Conservation (phyloP, 495 filamentous ascomycete genomes). For the Penicillium parvum region DNA sequence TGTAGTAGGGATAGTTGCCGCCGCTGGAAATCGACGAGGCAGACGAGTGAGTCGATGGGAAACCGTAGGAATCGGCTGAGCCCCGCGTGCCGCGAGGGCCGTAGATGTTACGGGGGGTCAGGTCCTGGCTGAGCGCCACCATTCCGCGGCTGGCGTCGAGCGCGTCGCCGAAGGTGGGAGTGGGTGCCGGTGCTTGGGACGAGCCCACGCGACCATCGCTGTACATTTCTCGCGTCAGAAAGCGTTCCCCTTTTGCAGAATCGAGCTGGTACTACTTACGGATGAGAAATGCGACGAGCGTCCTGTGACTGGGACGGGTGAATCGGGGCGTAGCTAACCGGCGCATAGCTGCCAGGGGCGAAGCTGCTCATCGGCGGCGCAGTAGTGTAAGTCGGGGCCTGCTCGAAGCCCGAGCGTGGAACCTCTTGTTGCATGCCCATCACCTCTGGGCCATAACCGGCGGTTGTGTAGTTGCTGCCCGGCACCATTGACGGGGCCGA, state of each 20-base stretch:
- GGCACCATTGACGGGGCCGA: conserved; percentile 65
- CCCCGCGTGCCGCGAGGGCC: conserved; percentile 61
- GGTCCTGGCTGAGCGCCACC: conserved; percentile 85
- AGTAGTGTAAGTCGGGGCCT: conserved; percentile 61
- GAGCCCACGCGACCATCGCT: conserved; percentile 58
- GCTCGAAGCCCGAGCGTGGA: conserved; percentile 46
- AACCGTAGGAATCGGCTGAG: conserved; percentile 88
- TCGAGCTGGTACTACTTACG: conserved; percentile 64
- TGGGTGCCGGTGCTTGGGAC: conserved; percentile 26
- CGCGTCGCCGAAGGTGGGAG: conserved; percentile 56
- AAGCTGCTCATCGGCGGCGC: conserved; percentile 65
- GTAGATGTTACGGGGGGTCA: conserved; percentile 84
- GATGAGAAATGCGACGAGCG: conserved; percentile 77
- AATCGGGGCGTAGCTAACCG: conserved; percentile 50
- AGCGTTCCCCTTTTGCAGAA: not conserved
- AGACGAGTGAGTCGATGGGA: conserved; percentile 86
- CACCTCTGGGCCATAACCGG: conserved; percentile 64
- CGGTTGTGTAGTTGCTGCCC: conserved; percentile 65
- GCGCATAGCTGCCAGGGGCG: conserved; percentile 54
- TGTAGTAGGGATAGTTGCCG: conserved; percentile 68
- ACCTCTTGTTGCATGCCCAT: conserved; percentile 71
- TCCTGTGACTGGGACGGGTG: conserved; percentile 54
- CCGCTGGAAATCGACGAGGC: conserved; percentile 91
- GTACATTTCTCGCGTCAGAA: conserved; percentile 8
- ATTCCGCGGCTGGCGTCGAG: conserved; percentile 86